These are phyloP conservation scores for Tolypocladium tundrense DNA, from an alignment of 2,329 filamentous ascomycete genomes.

Conservation along the genomic window DNA sequence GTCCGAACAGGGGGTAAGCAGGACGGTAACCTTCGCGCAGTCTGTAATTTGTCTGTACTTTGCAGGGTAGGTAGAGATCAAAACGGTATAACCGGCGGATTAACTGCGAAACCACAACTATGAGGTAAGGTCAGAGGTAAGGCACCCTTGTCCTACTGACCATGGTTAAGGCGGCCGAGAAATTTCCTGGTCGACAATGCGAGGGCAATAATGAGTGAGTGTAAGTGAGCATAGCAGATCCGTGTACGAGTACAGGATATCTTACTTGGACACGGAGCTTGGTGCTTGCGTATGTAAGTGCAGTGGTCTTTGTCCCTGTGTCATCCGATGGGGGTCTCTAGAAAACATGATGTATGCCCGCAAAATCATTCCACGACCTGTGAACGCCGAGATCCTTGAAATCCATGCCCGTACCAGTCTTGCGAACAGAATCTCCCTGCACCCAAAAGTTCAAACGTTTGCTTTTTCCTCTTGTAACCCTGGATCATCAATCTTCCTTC, in stretches of 20 bases:
- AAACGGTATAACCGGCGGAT: background rate
- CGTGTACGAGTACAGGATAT: background rate
- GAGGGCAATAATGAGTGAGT: conserved; percentile 2
- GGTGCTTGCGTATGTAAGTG: background rate
- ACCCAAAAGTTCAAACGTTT: background rate
- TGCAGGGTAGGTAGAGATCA: conserved; percentile 6
- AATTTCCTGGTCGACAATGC: background rate
- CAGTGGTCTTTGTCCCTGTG: background rate
- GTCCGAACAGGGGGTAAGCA: background rate
- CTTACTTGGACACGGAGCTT: background rate
- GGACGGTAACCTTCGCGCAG: conserved; percentile 1
- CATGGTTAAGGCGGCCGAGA: conserved; percentile 4
- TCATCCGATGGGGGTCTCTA: conserved; percentile 14
- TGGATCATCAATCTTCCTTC: conserved; percentile 11
- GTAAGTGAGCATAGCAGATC: background rate
- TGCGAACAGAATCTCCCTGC: conserved; percentile 12
- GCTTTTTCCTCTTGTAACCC: conserved; percentile 3
- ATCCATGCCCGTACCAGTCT: conserved; percentile 23
- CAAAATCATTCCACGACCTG: conserved; percentile 18
- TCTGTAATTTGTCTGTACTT: conserved; percentile 3
- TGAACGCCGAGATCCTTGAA: conserved; percentile 23
- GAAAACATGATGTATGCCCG: conserved; percentile 18
- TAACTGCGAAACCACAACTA: conserved; percentile 6
- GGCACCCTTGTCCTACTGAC: conserved; percentile 29
- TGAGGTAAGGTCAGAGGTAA: conserved; percentile 49